Conservation (phyloP, 345 rosid species). For the Excoecaria cochinchinensis region DNA sequence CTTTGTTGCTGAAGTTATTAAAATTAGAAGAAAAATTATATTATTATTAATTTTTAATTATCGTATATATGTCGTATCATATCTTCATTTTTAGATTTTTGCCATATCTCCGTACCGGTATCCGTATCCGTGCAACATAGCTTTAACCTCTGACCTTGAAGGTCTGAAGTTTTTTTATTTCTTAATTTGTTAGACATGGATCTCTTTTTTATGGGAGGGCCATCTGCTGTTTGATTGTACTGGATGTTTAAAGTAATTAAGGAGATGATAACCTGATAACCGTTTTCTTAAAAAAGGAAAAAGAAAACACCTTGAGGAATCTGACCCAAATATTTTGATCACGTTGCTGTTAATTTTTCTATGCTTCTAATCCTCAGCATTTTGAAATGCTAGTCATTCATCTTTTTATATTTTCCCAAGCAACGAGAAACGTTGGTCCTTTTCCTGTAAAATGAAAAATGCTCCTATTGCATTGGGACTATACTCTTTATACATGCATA, state of each 20-base stretch:
- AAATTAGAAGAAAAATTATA: too few species aligned
- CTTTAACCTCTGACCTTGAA: not conserved
- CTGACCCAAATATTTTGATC: not conserved
- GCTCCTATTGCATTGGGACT: not conserved
- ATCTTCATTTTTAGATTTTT: too few species aligned
- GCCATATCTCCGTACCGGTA: too few species aligned
- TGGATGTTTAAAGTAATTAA: not conserved
- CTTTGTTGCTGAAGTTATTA: too few species aligned
- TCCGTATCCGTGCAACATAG: too few species aligned
- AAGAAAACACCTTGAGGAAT: not conserved
- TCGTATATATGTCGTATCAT: too few species aligned
- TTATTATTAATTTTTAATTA: too few species aligned
- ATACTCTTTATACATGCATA: not conserved
- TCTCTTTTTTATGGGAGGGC: not conserved
- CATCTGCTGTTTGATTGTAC: not conserved
- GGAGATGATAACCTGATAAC: not conserved
- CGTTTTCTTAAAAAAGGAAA: too few species aligned
- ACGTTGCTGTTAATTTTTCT: not conserved
- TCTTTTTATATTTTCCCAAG: not conserved
- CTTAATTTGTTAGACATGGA: not conserved
- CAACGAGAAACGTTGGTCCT: not conserved
- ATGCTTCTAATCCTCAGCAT: not conserved
- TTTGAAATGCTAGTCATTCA: not conserved
- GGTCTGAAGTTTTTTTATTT: not conserved
- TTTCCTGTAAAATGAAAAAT: not conserved